These are phyloP conservation scores for Xylariaceae sp. DNA, from an alignment of 2,329 filamentous ascomycete species.

Conservation along the genomic window DNA sequence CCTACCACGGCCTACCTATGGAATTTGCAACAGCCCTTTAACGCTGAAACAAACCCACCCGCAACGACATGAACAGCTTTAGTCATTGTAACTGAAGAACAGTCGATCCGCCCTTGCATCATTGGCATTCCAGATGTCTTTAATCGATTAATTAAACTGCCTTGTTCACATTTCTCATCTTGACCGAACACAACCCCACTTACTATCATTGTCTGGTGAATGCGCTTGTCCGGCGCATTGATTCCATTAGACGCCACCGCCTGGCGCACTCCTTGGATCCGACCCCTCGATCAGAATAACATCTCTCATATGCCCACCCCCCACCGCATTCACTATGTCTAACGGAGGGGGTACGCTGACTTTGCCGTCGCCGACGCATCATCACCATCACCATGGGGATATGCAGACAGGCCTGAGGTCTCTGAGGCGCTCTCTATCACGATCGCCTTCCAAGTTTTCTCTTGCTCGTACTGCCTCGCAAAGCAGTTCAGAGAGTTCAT, in stretches of 20 bases:
- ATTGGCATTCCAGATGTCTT: slow-evolving; percentile 29
- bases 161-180: slow-evolving; percentile 24
- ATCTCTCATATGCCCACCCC: slow-evolving; percentile 12
- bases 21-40: slow-evolving; percentile 1
- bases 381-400: slow-evolving; percentile 78
- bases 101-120: slow-evolving; percentile 24
- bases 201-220: slow-evolving; percentile 13
- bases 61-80: slow-evolving; percentile 16
- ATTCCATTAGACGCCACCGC: slow-evolving; percentile 15
- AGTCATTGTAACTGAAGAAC: slow-evolving; percentile 25
- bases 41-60: slow-evolving; percentile 10
- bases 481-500: slow-evolving; percentile 44
- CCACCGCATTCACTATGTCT: slow-evolving; percentile 23
- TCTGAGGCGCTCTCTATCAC: slow-evolving; percentile 80
- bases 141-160: slow-evolving; percentile 22
- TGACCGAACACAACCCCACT: slow-evolving; percentile 11
- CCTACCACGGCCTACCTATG: slow-evolving; percentile 1
- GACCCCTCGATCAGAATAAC: slow-evolving; percentile 9
- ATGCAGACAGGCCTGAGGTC: slow-evolving; percentile 73
- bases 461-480: slow-evolving; percentile 50
- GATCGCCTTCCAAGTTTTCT: slow-evolving; percentile 88
- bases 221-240: slow-evolving; percentile 22
- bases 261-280: slow-evolving; percentile 3
- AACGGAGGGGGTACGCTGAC: slow-evolving; percentile 64
- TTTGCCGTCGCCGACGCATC: slow-evolving; percentile 79